These are phyloP conservation scores for Solanum hybrid DNA, from an alignment of 305 asterid genomes.

Conservation along the genomic window DNA sequence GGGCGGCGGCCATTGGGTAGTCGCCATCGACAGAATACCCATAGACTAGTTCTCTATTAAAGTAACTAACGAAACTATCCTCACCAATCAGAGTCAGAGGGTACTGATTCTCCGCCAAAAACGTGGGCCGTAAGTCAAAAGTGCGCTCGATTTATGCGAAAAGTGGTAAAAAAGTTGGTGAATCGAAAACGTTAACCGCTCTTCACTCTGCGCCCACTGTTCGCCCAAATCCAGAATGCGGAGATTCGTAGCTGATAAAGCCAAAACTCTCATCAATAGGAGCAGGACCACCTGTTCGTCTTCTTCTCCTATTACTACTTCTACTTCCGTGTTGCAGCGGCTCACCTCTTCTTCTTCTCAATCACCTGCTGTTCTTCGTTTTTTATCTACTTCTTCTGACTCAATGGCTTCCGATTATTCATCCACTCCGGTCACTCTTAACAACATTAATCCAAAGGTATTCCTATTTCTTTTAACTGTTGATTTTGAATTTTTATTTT, in stretches of 20 bases:
- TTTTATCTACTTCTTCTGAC: constrained; percentile 21
- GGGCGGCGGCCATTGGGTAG: not conserved
- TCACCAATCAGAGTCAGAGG: not conserved
- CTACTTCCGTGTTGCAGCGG: constrained; percentile 1
- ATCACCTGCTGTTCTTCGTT: constrained; percentile 8
- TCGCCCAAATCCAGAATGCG: constrained; percentile 32
- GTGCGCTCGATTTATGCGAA: not conserved
- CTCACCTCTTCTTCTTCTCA: constrained; percentile 4
- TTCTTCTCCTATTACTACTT: not conserved
- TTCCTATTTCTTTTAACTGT: not conserved
- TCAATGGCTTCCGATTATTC: constrained; percentile 70
- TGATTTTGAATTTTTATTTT: not conserved
- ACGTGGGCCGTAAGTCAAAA: constrained; percentile 15
- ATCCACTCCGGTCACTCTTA: constrained; percentile 50
- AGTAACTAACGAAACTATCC: not conserved
- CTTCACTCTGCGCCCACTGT: not conserved
- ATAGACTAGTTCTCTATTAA: not conserved
- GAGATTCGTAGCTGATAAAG: constrained; percentile 51
- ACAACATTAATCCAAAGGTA: constrained; percentile 79
- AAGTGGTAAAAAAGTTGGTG: not conserved
- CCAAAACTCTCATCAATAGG: constrained; percentile 16
- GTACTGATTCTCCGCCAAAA: not conserved
- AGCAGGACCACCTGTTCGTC: constrained; percentile 2
- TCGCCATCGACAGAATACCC: not conserved
- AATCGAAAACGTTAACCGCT: not conserved